These are phyloP conservation scores for Boletus vinaceobasis DNA, from an alignment of 768 basidiomycete species.

Conservation along the genomic window DNA sequence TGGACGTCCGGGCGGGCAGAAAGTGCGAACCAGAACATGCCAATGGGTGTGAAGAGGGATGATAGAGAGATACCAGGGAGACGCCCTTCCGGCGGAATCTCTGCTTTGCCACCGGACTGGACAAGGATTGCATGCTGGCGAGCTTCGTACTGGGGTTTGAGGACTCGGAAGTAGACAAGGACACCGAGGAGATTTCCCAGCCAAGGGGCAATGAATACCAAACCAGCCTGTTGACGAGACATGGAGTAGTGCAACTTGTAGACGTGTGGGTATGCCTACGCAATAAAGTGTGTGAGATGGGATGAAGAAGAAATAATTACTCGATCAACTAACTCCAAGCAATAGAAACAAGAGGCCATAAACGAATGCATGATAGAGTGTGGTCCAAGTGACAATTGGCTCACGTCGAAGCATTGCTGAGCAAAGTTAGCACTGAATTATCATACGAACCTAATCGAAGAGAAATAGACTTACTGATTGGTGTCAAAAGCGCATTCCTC, in stretches of 20 bases:
- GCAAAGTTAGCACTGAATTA: neutral
- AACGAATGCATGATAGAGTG: slow-evolving; percentile 22
- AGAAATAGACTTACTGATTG: slow-evolving; percentile 12
- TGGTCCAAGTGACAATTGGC: slow-evolving; percentile 26
- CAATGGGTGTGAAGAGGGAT: slow-evolving; percentile 19
- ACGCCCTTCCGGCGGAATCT: slow-evolving; percentile 19
- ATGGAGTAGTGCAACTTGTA: slow-evolving; percentile 21
- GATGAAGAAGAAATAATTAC: neutral
- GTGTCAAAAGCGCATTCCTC: slow-evolving; percentile 13
- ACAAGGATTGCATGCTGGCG: slow-evolving; percentile 10
- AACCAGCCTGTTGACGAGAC: slow-evolving; percentile 17
- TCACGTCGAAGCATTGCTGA: slow-evolving; percentile 20
- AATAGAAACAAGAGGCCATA: slow-evolving; percentile 26
- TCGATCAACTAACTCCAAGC: slow-evolving; percentile 15
- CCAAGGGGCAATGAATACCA: slow-evolving; percentile 24
- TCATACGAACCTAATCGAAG: neutral
- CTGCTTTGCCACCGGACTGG: slow-evolving; percentile 15
- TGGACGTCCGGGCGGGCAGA: slow-evolving; percentile 20
- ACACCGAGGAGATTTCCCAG: slow-evolving; percentile 24
- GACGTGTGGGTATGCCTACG: slow-evolving; percentile 20
- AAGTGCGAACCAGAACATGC: slow-evolving; percentile 28
- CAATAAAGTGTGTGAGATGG: neutral
- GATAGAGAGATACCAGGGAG: slow-evolving; percentile 20
- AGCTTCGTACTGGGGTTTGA: slow-evolving; percentile 24
- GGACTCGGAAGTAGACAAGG: slow-evolving; percentile 17